A percentile compares a stretch with the other conserved stretches of the same genome.
Evolutionary conservation across 2,329 filamentous ascomycete genomes (phyloP).

Genomic region (Aspergillus fijiensis): DNA sequence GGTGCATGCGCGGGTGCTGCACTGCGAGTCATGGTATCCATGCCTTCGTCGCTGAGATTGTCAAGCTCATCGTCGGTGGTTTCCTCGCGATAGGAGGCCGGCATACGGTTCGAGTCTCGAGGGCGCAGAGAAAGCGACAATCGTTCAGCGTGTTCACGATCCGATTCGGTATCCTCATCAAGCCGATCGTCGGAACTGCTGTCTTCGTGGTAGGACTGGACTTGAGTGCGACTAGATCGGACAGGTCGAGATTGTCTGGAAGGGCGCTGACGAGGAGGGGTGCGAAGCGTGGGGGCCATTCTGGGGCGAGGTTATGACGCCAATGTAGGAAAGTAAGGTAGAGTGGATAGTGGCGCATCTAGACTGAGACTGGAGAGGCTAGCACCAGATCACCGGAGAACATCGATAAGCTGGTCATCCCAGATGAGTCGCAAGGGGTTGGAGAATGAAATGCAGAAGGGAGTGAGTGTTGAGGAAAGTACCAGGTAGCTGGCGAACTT

Average conservation of each 20-base stretch:
- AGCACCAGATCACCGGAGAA: not conserved
- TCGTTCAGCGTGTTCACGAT: slow-evolving; percentile 16
- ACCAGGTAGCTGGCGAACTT: not conserved
- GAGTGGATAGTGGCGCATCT: slow-evolving; percentile 18
- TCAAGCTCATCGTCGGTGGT: slow-evolving; percentile 33
- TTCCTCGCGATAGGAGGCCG: slow-evolving; percentile 36
- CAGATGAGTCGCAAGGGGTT: not conserved
- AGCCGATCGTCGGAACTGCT: slow-evolving; percentile 33
- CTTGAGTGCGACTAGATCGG: slow-evolving; percentile 36
- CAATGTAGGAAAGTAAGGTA: slow-evolving; percentile 5
- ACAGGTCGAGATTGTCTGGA: slow-evolving; percentile 32
- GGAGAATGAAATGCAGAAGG: not conserved
- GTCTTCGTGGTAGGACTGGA: slow-evolving; percentile 41
- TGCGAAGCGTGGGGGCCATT: slow-evolving; percentile 33
- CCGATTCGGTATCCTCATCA: slow-evolving; percentile 14
- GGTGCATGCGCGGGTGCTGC: slow-evolving; percentile 9
- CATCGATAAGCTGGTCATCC: not conserved
- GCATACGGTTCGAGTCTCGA: slow-evolving; percentile 28
- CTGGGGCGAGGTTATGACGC: not conserved
- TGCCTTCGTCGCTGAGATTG: slow-evolving; percentile 14
- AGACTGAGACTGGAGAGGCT: not conserved
- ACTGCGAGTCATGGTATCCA: slow-evolving; percentile 11
- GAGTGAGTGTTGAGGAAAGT: not conserved
- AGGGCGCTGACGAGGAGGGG: slow-evolving; percentile 19
- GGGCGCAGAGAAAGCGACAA: slow-evolving; percentile 32